Base-by-base conservation (phyloP, 2,329 filamentous ascomycete genomes). In the Pseudogymnoascus sp. region DNA sequence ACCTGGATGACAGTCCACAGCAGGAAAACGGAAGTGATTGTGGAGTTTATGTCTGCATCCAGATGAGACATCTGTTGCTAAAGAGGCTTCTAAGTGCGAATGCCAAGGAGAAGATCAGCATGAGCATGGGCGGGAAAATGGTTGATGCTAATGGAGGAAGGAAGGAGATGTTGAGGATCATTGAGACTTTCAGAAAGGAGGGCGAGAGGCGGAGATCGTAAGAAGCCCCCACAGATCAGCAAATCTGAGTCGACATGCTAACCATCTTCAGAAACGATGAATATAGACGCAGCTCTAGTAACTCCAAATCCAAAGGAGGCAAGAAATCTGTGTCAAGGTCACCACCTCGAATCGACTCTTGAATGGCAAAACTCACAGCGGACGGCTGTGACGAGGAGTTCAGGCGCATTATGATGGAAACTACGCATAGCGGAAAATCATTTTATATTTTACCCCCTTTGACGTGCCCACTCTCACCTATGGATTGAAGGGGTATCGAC, bases 1-100 rank as follows among this genome's bases (percentile, higher is more conserved):
- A 93, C 74, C 82, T 99, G 62, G 81, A 88, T 0, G 93, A 98
- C 72, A 89, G 86, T 8, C 95, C 95, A 0, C 89, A 96, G 71
- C 95, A 99, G 75, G 89, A 93, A 69, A 98, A 98, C 69, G 87
- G 89, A 26, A 93, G 85, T 72, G 95, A 99, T 76, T 99, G 95
- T 70, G 95, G 95, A 16, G 91, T 99, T 0, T 98, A 93, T 74
- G 95, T 99, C 2, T 98, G 95, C 75, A 84, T 98, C 68, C 83
- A 93, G 66, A 99, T 99, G 93, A 87, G 92, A 59, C 90, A 97
- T 76, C 78, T 99, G n/a, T 82, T 99, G 16, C 81, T 97, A 60
- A 93, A 92, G 76, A 82, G 90, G 63, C 80, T 99, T 24, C 78
- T 99, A 64, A 85, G 83, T 68, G 91, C 90, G 7, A 89, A 91